Evolutionary conservation across 73 alveolate species (phyloP).

Genomic region (Paramecium sonneborni): DNA sequence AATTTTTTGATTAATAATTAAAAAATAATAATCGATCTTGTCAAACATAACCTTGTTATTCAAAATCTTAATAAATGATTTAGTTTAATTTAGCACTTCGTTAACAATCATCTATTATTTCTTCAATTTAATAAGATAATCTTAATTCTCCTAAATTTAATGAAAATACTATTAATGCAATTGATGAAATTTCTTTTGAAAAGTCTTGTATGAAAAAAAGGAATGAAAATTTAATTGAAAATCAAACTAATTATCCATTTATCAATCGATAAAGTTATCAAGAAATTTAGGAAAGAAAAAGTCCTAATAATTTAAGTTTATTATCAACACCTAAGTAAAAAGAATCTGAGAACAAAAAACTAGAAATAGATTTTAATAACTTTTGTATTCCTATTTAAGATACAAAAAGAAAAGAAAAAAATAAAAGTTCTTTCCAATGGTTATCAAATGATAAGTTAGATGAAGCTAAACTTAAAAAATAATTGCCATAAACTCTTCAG

Average conservation of each 20-base stretch:
- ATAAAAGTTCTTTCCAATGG: not conserved
- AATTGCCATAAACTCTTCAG: not conserved
- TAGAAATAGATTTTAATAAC: not conserved
- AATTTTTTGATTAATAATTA: not conserved
- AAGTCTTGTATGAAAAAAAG: not conserved
- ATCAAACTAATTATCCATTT: no score
- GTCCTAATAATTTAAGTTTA: not conserved
- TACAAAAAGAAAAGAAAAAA: not conserved
- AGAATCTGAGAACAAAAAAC: not conserved
- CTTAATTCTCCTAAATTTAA: not conserved
- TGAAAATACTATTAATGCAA: not conserved
- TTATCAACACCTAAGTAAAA: not conserved
- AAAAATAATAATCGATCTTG: not conserved
- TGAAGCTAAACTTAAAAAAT: not conserved
- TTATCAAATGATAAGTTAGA: not conserved
- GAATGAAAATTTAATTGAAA: no score
- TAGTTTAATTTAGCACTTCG: not conserved
- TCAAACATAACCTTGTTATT: not conserved
- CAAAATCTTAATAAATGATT: not conserved
- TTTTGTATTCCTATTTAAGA: not conserved
- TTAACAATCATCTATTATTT: not conserved
- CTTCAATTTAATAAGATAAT: not conserved
- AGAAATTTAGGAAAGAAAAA: not conserved
- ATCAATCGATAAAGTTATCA: no score
- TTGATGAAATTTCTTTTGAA: not conserved